phyloP scores from a whole-genome alignment of 2,329 filamentous ascomycete genomes.

The Orbilia quercus region DNA sequence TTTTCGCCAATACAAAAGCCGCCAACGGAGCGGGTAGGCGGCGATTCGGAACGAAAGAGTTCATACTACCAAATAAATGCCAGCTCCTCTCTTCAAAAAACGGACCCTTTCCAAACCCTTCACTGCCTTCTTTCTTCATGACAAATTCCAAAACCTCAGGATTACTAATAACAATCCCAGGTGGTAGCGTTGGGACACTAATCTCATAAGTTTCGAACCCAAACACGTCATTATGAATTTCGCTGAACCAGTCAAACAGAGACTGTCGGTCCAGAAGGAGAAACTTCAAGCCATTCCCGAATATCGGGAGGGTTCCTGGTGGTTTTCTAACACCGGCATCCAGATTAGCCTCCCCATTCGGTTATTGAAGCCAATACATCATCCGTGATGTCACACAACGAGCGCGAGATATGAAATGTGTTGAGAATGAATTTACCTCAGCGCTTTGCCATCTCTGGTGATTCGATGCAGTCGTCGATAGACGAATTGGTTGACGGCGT shows the following conservation, averaged over 20 bases:
- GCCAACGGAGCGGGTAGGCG: not conserved
- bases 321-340: slow-evolving; percentile 17
- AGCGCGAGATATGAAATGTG: not conserved
- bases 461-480: slow-evolving; percentile 38
- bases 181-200: slow-evolving; percentile 72
- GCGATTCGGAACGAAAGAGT: slow-evolving; percentile 29
- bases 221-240: slow-evolving; percentile 61
- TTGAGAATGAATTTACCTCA: slow-evolving; percentile 29
- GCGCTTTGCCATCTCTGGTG: slow-evolving; percentile 23
- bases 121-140: slow-evolving; percentile 69
- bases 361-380: no score
- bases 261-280: slow-evolving; percentile 45
- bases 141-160: slow-evolving; percentile 73
- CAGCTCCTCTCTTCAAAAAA: slow-evolving; percentile 72
- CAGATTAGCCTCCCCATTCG: not conserved
- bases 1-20: not conserved
- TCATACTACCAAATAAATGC: slow-evolving; percentile 70
- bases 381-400: not conserved
- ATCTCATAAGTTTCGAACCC: slow-evolving; percentile 73
- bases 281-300: slow-evolving; percentile 53
- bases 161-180: slow-evolving; percentile 73
- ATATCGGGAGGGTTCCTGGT: slow-evolving; percentile 41
- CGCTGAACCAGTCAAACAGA: slow-evolving; percentile 53
- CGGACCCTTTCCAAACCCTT: slow-evolving; percentile 71
- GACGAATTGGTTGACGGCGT: slow-evolving; percentile 43